A percentile compares a stretch with the other conserved stretches of the same genome.
Evolutionary conservation across 495 filamentous ascomycete species (phyloP).

Genomic region (Massariosphaeria phaeospora): DNA sequence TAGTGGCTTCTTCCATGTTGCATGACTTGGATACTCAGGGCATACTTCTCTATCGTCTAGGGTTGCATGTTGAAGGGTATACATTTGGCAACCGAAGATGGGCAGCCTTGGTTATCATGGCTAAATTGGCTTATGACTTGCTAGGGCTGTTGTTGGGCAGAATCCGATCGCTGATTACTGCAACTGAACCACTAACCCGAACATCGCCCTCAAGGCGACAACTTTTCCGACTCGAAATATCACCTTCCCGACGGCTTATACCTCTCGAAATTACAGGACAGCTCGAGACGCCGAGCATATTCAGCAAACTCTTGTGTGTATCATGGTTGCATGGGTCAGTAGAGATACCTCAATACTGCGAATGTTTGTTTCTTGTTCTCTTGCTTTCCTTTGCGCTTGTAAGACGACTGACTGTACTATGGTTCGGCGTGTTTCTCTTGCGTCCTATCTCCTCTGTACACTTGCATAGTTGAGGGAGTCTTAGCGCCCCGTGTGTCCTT

Average conservation of each 20-base stretch:
- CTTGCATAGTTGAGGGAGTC: neutral
- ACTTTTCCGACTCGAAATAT: neutral
- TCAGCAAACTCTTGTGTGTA: neutral
- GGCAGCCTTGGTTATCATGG: too few species aligned
- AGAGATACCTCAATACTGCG: slow-evolving; percentile 1
- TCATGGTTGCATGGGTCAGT: neutral
- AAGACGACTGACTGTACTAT: too few species aligned
- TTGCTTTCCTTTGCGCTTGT: neutral
- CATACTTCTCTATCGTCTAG: slow-evolving; percentile 8
- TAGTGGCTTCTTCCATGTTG: too few species aligned
- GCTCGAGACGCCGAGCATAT: neutral
- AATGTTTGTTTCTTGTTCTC: neutral
- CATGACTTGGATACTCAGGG: neutral
- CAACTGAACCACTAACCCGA: neutral
- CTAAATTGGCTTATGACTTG: too few species aligned
- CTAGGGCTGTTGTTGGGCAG: too few species aligned
- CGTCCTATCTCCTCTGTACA: neutral
- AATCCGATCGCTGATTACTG: too few species aligned
- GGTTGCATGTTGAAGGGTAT: slow-evolving; percentile 2
- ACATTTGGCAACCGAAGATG: neutral
- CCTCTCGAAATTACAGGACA: neutral
- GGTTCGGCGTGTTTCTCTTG: too few species aligned
- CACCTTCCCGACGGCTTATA: neutral
- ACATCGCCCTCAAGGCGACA: neutral
- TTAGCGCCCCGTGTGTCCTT: too few species aligned